These are phyloP conservation scores for Colletotrichum sp. DNA, from an alignment of 2,329 filamentous ascomycete species.

Conservation along the genomic window DNA sequence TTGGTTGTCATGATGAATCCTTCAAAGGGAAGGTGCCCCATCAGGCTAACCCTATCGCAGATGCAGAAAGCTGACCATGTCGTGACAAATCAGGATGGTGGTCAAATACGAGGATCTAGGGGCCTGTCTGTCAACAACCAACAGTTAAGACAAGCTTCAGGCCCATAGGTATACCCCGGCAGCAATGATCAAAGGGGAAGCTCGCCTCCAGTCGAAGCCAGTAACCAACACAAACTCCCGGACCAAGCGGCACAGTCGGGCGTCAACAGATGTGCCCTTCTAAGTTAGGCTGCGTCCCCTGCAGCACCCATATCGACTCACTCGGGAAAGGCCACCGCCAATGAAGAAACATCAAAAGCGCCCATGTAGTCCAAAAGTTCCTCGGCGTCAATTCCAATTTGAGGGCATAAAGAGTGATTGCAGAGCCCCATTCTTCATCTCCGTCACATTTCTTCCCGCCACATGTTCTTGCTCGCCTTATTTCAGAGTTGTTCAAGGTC, in stretches of 20 bases:
- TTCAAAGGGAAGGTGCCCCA: neutral
- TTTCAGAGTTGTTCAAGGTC: too few relatives aligned
- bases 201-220: neutral
- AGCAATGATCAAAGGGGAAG: neutral
- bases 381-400: too few relatives aligned
- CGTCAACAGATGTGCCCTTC: neutral
- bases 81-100: neutral
- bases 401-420: neutral
- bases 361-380: neutral
- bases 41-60: accelerated
- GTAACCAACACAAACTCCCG: neutral
- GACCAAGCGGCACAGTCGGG: neutral
- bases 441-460: too few relatives aligned
- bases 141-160: neutral
- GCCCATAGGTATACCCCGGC: too few relatives aligned
- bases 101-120: neutral
- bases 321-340: neutral
- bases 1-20: neutral
- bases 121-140: neutral
- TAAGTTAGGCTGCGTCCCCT: neutral
- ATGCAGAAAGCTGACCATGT: neutral
- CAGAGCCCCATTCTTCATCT: accelerated
- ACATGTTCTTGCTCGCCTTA: too few relatives aligned
- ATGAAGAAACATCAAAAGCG: neutral
- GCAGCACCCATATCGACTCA: neutral